phyloP scores from a whole-genome alignment of 805 yeast genomes.

The Ogataea polymorpha region DNA sequence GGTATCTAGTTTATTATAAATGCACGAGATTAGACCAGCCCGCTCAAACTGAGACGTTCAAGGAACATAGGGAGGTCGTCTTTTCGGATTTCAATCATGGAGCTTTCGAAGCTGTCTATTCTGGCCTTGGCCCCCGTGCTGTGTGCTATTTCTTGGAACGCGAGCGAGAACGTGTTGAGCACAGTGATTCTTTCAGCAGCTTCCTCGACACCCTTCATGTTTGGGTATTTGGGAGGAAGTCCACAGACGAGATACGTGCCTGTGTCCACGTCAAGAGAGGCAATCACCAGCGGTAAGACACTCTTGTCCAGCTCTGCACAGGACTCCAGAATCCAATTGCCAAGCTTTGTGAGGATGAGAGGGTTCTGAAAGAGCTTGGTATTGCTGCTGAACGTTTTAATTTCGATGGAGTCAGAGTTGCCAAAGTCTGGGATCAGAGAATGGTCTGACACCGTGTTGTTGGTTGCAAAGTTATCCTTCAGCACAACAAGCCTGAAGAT shows the following conservation, averaged over 20 bases:
- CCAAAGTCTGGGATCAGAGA: conserved; percentile 12
- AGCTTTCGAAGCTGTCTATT: conserved; percentile 92
- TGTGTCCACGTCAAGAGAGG: conserved; percentile 68
- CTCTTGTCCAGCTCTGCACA: conserved; percentile 74
- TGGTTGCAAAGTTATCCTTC: conserved; percentile 55
- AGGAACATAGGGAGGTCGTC: conserved; percentile 87
- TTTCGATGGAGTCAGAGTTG: conserved; percentile 31
- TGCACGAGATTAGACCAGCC: conserved; percentile 37
- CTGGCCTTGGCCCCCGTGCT: conserved; percentile 84
- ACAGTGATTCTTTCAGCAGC: conserved; percentile 41
- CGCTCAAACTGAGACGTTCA: conserved; percentile 77
- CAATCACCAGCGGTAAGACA: conserved; percentile 78
- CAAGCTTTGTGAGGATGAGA: conserved; percentile 75
- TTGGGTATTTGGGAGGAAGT: conserved; percentile 76
- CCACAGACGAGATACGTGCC: conserved; percentile 88
- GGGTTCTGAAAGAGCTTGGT: conserved; percentile 80
- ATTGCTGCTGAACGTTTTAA: conserved; percentile 51
- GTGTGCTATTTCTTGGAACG: conserved; percentile 84
- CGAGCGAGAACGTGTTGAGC: conserved; percentile 81
- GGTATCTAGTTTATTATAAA: not conserved
- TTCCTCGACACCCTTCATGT: conserved; percentile 33
- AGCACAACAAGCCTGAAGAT: conserved; percentile 83
- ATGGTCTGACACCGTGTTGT: conserved; percentile 12
- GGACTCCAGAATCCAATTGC: conserved; percentile 88
- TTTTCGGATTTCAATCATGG: conserved; percentile 83